A percentile compares a stretch with the other conserved stretches of the same genome.
Conservation (phyloP, 257 asterid genomes). For the Scutellaria baicalensis region DNA sequence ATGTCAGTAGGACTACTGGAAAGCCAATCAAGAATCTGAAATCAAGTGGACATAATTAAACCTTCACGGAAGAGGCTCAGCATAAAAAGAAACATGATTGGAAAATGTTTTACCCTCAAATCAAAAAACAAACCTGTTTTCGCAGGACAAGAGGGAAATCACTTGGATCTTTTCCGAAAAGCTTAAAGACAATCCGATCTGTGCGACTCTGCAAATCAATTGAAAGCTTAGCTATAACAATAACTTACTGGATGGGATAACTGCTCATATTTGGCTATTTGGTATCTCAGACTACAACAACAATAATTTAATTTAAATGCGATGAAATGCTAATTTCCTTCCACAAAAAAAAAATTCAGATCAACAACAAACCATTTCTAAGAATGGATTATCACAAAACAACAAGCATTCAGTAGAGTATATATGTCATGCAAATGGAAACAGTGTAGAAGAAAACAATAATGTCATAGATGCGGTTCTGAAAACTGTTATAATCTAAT, state of each 20-base stretch:
- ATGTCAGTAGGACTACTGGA: constrained; percentile 86
- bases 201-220: constrained; percentile 60
- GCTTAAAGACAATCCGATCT: constrained; percentile 79
- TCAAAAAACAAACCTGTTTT: constrained; percentile 52
- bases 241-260: not conserved
- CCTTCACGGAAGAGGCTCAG: not conserved
- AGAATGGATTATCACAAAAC: not conserved
- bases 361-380: not conserved
- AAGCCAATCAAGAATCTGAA: constrained; percentile 95
- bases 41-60: constrained; percentile 7
- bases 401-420: not conserved
- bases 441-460: not conserved
- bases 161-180: constrained; percentile 79
- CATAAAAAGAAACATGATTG: constrained; percentile 3
- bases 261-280: not conserved
- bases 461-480: not conserved
- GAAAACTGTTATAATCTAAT: not conserved
- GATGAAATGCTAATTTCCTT: not conserved
- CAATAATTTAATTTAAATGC: not conserved
- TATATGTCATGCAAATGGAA: not conserved
- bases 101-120: not conserved
- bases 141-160: constrained; percentile 64
- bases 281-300: not conserved
- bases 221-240: not conserved
- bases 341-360: not conserved